Percentiles rank a stretch among this genome's conserved stretches.
These are phyloP conservation scores for Chrysochromulina parva DNA, from an alignment of 78 protist genomes.

Conservation along the genomic window DNA sequence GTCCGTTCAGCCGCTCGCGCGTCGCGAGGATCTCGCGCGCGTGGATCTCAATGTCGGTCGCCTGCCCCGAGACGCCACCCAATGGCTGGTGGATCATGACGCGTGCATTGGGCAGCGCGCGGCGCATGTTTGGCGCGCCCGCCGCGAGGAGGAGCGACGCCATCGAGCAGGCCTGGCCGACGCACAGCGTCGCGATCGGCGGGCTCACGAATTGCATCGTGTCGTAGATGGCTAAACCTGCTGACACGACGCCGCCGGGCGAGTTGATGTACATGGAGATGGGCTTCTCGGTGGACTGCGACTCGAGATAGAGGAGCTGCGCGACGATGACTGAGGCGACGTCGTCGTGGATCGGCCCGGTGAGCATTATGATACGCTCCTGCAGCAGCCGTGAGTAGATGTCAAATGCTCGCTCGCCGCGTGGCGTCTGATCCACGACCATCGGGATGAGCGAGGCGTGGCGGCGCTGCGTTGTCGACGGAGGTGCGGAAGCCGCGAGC, in stretches of 20 bases:
- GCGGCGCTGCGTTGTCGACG: no score
- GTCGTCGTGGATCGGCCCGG: conserved; percentile 44
- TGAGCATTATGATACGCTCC: conserved; percentile 52
- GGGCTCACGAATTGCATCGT: conserved; percentile 42
- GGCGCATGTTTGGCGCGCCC: conserved; percentile 41
- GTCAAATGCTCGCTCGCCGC: conserved; percentile 42
- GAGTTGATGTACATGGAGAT: conserved; percentile 63
- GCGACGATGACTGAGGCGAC: conserved; percentile 37
- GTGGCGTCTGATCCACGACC: neutral
- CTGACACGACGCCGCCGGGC: conserved; percentile 62
- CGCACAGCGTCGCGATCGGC: conserved; percentile 48
- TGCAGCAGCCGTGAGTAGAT: conserved; percentile 56
- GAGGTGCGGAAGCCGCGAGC: no score
- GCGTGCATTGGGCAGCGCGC: conserved; percentile 56
- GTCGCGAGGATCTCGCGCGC: conserved; percentile 46
- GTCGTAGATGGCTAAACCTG: conserved; percentile 58
- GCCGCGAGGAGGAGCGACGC: conserved; percentile 62
- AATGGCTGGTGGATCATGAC: conserved; percentile 67
- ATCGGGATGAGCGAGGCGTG: neutral
- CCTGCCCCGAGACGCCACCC: conserved; percentile 21
- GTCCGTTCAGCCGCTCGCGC: neutral
- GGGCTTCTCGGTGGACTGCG: conserved; percentile 32
- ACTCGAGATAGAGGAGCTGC: conserved; percentile 54
- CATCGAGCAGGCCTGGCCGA: conserved; percentile 66
- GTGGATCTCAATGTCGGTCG: conserved; percentile 56